A percentile compares a stretch with the other conserved stretches of the same genome.
Conservation (phyloP, 805 yeast genomes). For the Isabelozyma pseudorhagii region DNA sequence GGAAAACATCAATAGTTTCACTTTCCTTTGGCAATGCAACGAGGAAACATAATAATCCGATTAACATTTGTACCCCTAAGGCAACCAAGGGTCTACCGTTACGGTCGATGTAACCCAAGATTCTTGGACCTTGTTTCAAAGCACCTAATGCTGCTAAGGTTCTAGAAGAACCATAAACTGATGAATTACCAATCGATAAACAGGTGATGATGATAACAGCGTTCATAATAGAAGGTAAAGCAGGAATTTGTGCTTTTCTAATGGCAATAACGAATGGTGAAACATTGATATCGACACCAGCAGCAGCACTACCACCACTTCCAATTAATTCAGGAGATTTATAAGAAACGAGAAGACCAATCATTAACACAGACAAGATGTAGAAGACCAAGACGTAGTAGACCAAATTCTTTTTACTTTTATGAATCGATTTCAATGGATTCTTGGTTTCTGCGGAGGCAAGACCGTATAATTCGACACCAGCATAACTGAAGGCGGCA, state of each 20-base stretch:
- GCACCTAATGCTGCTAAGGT: conserved; percentile 30
- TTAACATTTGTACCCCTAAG: conserved; percentile 17
- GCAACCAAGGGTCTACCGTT: conserved; percentile 30
- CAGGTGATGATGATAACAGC: conserved; percentile 31
- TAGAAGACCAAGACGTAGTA: conserved; percentile 63
- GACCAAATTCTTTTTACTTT: conserved; percentile 62
- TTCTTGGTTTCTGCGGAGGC: conserved; percentile 66
- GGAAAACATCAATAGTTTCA: conserved; percentile 20
- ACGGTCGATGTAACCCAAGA: conserved; percentile 25
- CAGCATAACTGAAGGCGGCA: conserved; percentile 64
- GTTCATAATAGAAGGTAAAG: conserved; percentile 29
- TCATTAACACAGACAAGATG: conserved; percentile 48
- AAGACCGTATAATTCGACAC: conserved; percentile 63
- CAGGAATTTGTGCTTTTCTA: conserved; percentile 24
- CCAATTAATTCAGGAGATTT: conserved; percentile 17
- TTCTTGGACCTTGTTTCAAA: conserved; percentile 25
- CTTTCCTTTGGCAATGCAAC: conserved; percentile 23
- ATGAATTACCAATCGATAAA: conserved; percentile 33
- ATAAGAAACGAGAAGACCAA: conserved; percentile 53
- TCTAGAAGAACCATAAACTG: conserved; percentile 33
- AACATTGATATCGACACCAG: conserved; percentile 22
- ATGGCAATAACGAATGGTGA: conserved; percentile 41
- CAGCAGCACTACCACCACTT: conserved; percentile 8
- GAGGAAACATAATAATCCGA: conserved; percentile 27
- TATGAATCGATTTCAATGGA: conserved; percentile 59